Base-by-base conservation (phyloP, 768 basidiomycete species). In the Naganishia randhawae region DNA sequence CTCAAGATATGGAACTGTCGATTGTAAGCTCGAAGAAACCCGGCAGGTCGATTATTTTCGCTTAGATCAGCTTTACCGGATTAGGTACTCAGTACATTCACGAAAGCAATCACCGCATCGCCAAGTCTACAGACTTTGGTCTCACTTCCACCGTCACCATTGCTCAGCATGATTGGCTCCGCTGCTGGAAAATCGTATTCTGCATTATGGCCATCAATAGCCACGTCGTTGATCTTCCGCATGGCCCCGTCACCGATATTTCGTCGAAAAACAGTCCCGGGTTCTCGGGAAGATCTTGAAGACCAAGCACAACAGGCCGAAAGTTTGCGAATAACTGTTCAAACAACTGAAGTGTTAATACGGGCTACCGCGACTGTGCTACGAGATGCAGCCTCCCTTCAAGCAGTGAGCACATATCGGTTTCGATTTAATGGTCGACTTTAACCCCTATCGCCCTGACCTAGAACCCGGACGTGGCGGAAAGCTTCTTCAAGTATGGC, bases 401-500 rank as follows among this genome's bases (percentile, higher is more conserved):
- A 71, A 39, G 74, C 76, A 25, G 77, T 79, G 33, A 63, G 77
- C 71, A 19, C 27, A 17, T 10, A 39, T 22, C 5, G 6, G 11
- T 29, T 6, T 10, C 31, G 17, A 11, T 25, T 17, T 10, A 37
- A 33, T 32, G 27, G 13, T 9, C 57, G 31, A 0, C 10, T 11
- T 62, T 11, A 19, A 22, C 14, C 41, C 16, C 29, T 66, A 50
- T 16, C 14, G n/a, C 19, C n/a, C 19, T n/a, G 17, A 11, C 14
- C 22, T 63, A 95, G 91, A 91, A 95, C 75, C 92, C 93, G 0
- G 93, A 95, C 76, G 85, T 95, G 31, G 90, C 92, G 17, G 91
- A 92, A 75, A 87, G 87, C 29, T 94, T 93, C 78, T 95, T 94
- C 80, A 84, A 84, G 10, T 93, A 87, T 75, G 84, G 90, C 83